phyloP scores from a whole-genome alignment of 345 rosid genomes.

The Gossypium rotundifolium region DNA sequence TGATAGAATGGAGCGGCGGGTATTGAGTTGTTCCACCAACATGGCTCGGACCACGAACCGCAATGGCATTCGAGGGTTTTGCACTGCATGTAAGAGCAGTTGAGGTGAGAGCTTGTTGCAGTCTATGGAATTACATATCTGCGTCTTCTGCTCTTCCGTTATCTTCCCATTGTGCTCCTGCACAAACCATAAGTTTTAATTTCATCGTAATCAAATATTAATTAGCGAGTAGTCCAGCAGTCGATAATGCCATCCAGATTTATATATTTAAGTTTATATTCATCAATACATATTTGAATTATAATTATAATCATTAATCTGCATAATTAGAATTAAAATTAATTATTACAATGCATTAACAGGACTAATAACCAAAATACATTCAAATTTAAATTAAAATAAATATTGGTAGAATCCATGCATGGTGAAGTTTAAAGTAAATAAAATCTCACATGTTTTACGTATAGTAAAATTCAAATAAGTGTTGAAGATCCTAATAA shows the following conservation, averaged over 20 bases:
- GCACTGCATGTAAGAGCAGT: conserved; percentile 66
- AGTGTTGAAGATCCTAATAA: no score
- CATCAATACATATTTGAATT: not conserved
- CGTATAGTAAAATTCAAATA: no score
- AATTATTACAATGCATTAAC: no score
- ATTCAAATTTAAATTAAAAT: no score
- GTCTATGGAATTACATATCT: conserved; percentile 58
- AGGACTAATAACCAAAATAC: no score
- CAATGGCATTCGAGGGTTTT: conserved; percentile 75
- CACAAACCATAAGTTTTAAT: not conserved
- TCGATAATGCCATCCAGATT: no score
- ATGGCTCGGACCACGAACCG: conserved; percentile 78
- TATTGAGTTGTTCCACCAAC: conserved; percentile 72
- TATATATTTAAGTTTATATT: not conserved
- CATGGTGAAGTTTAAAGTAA: no score
- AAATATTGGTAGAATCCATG: no score
- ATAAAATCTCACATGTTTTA: no score
- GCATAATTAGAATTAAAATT: no score
- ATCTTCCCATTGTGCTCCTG: conserved; percentile 52
- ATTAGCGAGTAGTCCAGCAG: not conserved
- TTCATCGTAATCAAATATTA: not conserved
- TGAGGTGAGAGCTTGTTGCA: conserved; percentile 67
- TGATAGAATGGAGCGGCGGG: conserved; percentile 53
- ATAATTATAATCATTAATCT: no score
- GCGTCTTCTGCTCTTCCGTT: conserved; percentile 55